These are phyloP conservation scores for Castanopsis chinensis DNA, from an alignment of 306 rosid genomes.

Conservation along the genomic window DNA sequence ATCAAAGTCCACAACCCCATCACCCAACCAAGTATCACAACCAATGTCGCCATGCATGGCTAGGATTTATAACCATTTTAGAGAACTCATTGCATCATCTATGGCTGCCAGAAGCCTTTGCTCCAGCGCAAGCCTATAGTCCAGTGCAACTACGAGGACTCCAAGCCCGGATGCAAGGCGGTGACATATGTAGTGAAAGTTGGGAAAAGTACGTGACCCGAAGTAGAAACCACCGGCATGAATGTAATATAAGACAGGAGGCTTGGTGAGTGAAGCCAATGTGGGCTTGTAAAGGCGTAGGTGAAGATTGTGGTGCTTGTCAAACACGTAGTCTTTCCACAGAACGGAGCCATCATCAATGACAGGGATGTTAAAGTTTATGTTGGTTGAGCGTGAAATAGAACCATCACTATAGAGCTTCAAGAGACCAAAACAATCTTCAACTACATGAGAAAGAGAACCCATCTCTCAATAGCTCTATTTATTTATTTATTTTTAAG, in stretches of 20 bases:
- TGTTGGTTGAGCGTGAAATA: slow-evolving; percentile 44
- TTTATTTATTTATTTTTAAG: background rate
- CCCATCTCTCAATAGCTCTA: slow-evolving; percentile 33
- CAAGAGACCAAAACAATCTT: slow-evolving; percentile 86
- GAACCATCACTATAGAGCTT: slow-evolving; percentile 81
- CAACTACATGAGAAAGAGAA: slow-evolving; percentile 65
- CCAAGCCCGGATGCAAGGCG: slow-evolving; percentile 47
- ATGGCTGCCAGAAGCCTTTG: slow-evolving; percentile 63
- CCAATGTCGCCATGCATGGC: slow-evolving; percentile 19
- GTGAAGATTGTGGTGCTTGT: slow-evolving; percentile 43
- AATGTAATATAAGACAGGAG: slow-evolving; percentile 54
- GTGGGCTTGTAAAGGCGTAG: slow-evolving; percentile 68
- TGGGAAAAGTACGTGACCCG: slow-evolving; percentile 69
- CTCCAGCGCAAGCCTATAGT: slow-evolving; percentile 75
- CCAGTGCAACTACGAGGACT: slow-evolving; percentile 54
- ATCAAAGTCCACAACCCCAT: slow-evolving; percentile 46
- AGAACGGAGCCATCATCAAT: slow-evolving; percentile 42
- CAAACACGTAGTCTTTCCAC: slow-evolving; percentile 48
- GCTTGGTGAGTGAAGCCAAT: background rate
- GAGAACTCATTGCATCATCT: slow-evolving; percentile 59
- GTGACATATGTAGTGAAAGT: slow-evolving; percentile 61
- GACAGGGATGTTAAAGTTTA: slow-evolving; percentile 35
- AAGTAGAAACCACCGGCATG: slow-evolving; percentile 87
- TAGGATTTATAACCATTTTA: slow-evolving; percentile 62
- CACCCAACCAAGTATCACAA: slow-evolving; percentile 50